Conservation (phyloP, 306 rosid genomes). For the Oxytropis ochrocephala region DNA sequence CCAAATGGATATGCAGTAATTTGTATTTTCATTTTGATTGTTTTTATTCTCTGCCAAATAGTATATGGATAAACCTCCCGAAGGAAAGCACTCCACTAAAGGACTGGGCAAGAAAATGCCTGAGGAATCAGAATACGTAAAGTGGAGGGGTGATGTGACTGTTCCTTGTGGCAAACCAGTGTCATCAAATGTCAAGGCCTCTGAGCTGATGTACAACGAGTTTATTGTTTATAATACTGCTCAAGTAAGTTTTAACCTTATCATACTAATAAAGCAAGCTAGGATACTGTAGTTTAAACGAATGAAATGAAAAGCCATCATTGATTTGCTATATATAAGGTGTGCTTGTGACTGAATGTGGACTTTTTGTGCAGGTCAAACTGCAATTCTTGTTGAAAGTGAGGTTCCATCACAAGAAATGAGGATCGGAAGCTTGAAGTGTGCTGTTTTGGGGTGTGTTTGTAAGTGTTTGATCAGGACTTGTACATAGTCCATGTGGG, state of each 20-base stretch:
- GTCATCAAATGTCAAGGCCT: slow-evolving; percentile 48
- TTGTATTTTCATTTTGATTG: slow-evolving; percentile 18
- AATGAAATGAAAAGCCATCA: background rate
- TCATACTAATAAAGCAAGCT: slow-evolving; percentile 9
- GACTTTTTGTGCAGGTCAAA: slow-evolving; percentile 57
- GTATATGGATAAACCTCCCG: slow-evolving; percentile 90
- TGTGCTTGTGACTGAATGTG: slow-evolving; percentile 15
- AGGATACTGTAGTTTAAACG: background rate
- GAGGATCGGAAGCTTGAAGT: slow-evolving; percentile 28
- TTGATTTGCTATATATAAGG: background rate
- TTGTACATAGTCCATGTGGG: slow-evolving; percentile 14
- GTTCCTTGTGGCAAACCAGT: slow-evolving; percentile 98
- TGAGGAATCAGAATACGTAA: slow-evolving; percentile 44
- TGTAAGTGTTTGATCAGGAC: slow-evolving; percentile 25
- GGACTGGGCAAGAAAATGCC: slow-evolving; percentile 92
- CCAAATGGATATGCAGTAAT: slow-evolving; percentile 5
- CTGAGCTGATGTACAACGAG: slow-evolving; percentile 95
- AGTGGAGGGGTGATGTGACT: slow-evolving; percentile 66
- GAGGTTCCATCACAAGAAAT: slow-evolving; percentile 80
- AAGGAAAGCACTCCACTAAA: slow-evolving; percentile 89
- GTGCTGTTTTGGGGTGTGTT: slow-evolving; percentile 21
- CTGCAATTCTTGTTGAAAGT: slow-evolving; percentile 94
- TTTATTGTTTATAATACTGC: slow-evolving; percentile 81
- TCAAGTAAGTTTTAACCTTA: slow-evolving; percentile 59
- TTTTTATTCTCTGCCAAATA: slow-evolving; percentile 25